Base-by-base conservation (phyloP, 129 eudicot species). In the Sambucus nigra region DNA sequence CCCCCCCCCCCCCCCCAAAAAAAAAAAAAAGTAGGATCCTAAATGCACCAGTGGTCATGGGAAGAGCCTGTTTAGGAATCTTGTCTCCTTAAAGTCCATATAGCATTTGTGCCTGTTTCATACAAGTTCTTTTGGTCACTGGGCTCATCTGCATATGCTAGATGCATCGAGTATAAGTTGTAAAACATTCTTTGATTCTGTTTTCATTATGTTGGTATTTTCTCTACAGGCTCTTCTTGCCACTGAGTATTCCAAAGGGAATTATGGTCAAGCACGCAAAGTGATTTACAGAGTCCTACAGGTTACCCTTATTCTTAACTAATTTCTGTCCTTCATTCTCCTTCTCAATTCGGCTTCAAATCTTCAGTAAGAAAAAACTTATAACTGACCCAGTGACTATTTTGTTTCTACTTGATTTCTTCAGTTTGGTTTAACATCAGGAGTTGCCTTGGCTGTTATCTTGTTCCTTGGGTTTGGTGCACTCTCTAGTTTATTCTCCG, bases 151-250 rank as follows among this genome's bases (percentile, higher is more conserved):
- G n/a, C n/a, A n/a, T n/a, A n/a, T n/a, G n/a, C n/a, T n/a, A n/a
- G n/a, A n/a, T n/a, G n/a, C n/a, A n/a, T n/a, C n/a, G n/a, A n/a
- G n/a, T n/a, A 1, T 5, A 19, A 1, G 47, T 21, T 11, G 26
- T 6, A 0, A 29, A 12, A 55, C 7, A 11, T 46, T 22, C 19
- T 14, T 32, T 58, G 10, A 59, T 9, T 17, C 26, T 59, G 15
- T 20, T 42, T 3, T n/a, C 16, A 42, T 14, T 3, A 15, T 15
- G 19, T 42, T 14, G 19, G 19, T 26, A 48, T 19, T 50, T 16
- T 24, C 55, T 59, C 53, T 27, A n/a, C 70, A 92, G 99, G 79
- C 96, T 53, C 76, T 82, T 59, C 94, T 92, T 42, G 99, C 96
- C 42, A 76, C 82, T 75, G 81, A 67, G 44, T 86, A 71, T 49